Base-by-base conservation (phyloP, 192 early-diverging fungal species). In the Phlyctochytrium arcticum region DNA sequence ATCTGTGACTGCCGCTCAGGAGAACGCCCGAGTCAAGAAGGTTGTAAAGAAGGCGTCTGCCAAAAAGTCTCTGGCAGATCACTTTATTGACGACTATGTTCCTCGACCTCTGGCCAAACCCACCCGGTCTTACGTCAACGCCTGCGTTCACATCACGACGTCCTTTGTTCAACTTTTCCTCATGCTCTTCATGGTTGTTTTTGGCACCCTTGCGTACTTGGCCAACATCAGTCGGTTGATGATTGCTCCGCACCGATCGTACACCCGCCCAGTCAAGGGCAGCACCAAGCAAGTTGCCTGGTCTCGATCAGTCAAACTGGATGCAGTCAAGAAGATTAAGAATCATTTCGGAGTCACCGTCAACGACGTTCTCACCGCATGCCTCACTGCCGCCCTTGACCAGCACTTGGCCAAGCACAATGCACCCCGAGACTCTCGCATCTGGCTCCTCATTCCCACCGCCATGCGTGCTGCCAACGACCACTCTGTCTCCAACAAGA, bases 391-490 rank as follows among this genome's bases (percentile, higher is more conserved):
- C 6, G 72, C 72, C 6, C 27, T 74, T 15, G 54, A 57, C 6
- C 17, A 36, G 12, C 54, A 65, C 39, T 33, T 70, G 5, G 19
- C 26, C 4, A 23, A 17, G 3, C 5, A 63, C 12, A 36, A 63
- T 34, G 70, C 32, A 21, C n/a, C 49, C 32, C 66, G 59, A 35
- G 71, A 69, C 57, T 7, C 33, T 9, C n/a, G 34, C 32, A 36
- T 73, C 19, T 73, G 71, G 71, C 32, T 73, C 34, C 33, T 73
- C 36, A 71, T 73, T n/a, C 71, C 71, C 4, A 73, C 71, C 0
- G 69, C 71, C 19, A 55, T 73, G 57, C 57, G 71, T 4, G 24
- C 24, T 10, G 63, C 60, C 5, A 60, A 32, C 44, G 71, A 73
- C 44, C 17, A 26, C 17, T 58, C 54, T 9, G 54, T 61, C 27